Base-by-base conservation (phyloP, 257 asterid species). In the Solanum stenotomum region DNA sequence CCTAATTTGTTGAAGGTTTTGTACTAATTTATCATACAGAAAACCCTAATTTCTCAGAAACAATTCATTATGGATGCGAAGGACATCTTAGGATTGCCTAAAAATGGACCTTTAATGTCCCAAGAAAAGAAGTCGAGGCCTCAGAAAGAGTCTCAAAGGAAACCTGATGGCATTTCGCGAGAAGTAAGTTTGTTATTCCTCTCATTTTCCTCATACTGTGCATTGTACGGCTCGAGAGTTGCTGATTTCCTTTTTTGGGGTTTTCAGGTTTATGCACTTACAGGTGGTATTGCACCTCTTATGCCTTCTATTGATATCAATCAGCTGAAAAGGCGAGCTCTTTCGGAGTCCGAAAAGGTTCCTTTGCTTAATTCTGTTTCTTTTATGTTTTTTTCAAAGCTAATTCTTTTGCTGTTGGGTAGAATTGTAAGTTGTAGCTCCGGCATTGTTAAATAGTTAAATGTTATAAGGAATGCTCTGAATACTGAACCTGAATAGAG, bases 151-250 rank as follows among this genome's bases (percentile, higher is more conserved):
- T 93, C 99, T 91, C 99, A 97, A 88, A 92, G 98, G 88, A 97
- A 97, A 91, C 99, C 99, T 38, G 99, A 97, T 90, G 99, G 99
- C 87, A 94, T 97, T 89, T 97, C 99, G 27, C 95, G 99, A 76
- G 99, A 96, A 96, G 98, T 95, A 95, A 96, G 98, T 95, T 87
- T 42, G 9, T 49, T 23, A 49, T 22, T 35, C 9, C 81, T 68
- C 85, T 20, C 14, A 72, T 13, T 56, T 15, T 9, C 15, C 52
- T 52, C 33, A 8, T 29, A 31, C 20, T 25, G 35, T 15, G 29
- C 27, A 44, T 72, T 27, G 15, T 27, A 13, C 61, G 77, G 77
- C 52, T 84, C 70, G 74, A 65, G 65, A 89, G 63, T 74, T 87
- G n/a, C 87, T 90, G 86, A 88, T 84, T 85, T 34, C 37, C 63